Base-by-base conservation (phyloP, 768 basidiomycete species). In the Agaricus sinodeliciosus region DNA sequence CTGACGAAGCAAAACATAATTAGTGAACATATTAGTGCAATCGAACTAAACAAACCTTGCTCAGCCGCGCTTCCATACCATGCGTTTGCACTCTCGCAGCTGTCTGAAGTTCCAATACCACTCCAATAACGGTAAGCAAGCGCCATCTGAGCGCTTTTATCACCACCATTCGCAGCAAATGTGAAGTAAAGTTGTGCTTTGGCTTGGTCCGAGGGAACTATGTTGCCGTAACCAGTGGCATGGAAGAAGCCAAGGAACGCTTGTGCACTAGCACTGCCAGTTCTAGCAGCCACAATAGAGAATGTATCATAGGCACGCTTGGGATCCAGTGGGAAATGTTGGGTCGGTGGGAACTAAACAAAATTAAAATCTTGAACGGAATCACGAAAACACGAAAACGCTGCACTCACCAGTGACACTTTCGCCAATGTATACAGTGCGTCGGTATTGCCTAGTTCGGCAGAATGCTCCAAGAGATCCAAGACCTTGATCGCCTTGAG, bases 41-140 rank as follows among this genome's bases (percentile, higher is more conserved):
- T 18, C 44, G 41, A 12, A 26, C 2, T 15, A 31, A 19, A 58
- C 67, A 55, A 58, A 89, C 93, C 80, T 69, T 90, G 81, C 57
- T 94, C 90, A 13, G 94, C 90, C 0, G 94, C 92, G 39, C 73
- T 75, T 62, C 93, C 88, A 65, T 98, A 99, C 87, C 91, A 97
- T 25, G 80, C 78, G 49, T 92, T 70, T 12, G 96, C 90, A 9
- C 79, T 73, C 60, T 84, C 76, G 67, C 96, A 98, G 59, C 85
- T 84, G 65, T 97, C 93, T 48, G 82, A 71, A 0, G 92, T 86
- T 9, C 94, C 90, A 53, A 99, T 96, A 1, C 96, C 96, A 36
- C 89, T 85, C 94, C 94, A 98, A 62, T 94, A 85, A 25, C 94
- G 81, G 67, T 95, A 98, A 0, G 85, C 96, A 28, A 98, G 74